Conservation (phyloP, 2,329 filamentous ascomycete species). For the Penicillium sp. region DNA sequence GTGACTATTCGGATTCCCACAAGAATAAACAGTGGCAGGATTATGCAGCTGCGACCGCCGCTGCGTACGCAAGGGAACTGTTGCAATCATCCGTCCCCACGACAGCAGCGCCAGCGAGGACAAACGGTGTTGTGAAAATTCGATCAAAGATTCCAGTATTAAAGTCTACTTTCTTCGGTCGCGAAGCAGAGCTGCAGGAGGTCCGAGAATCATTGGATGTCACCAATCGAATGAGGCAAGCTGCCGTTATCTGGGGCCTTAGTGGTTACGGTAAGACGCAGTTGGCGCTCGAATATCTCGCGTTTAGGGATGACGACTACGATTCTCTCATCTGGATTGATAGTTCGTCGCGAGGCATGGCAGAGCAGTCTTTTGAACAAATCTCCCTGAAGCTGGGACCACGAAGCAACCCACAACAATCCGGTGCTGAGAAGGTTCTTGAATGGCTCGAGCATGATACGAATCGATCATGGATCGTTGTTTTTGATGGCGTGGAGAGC, state of each 20-base stretch:
- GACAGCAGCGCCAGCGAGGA: no score
- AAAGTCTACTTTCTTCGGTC: background rate
- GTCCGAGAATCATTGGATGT: background rate
- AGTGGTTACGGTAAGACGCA: slow-evolving; percentile 15
- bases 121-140: background rate
- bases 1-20: slow-evolving; percentile 16
- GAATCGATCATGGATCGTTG: slow-evolving; percentile 10
- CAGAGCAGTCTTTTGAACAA: background rate
- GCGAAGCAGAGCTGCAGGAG: background rate
- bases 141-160: slow-evolving; percentile 4
- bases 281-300: slow-evolving; percentile 6
- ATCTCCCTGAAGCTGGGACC: background rate
- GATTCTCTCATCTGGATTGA: slow-evolving; percentile 16
- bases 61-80: background rate
- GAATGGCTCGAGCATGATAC: slow-evolving; percentile 10
- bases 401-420: background rate
- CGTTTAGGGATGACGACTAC: background rate
- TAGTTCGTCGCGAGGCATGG: background rate
- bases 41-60: slow-evolving; percentile 12
- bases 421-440: background rate
- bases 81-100: background rate
- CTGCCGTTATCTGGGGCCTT: slow-evolving; percentile 6
- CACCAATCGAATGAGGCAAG: background rate
- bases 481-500: slow-evolving; percentile 13
- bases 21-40: slow-evolving; percentile 14